Evolutionary conservation across 805 yeast species (phyloP).

Genomic region (Ogataea pignaliae): DNA sequence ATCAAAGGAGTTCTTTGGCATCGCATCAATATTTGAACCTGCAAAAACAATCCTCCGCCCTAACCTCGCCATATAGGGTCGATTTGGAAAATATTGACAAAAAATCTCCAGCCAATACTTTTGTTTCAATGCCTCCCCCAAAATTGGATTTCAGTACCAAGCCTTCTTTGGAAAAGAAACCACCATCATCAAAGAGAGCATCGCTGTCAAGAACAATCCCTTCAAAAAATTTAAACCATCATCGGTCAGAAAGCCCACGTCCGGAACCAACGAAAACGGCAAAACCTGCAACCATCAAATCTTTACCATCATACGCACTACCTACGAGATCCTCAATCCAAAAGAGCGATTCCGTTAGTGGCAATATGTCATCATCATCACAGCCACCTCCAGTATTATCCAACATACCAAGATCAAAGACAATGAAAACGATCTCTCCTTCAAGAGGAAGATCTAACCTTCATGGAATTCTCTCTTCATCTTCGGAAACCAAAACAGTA

Average conservation of each 20-base stretch:
- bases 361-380: not conserved
- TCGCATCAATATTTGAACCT: slow-evolving; percentile 16
- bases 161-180: not conserved
- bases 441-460: slow-evolving; percentile 7
- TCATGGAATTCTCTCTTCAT: not conserved
- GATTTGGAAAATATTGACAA: slow-evolving; percentile 1
- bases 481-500: no score
- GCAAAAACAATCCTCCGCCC: not conserved
- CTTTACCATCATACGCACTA: slow-evolving; percentile 16
- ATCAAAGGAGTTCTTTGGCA: slow-evolving; percentile 20
- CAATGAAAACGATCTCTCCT: slow-evolving; percentile 18
- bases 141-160: slow-evolving; percentile 4
- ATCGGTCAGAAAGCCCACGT: not conserved
- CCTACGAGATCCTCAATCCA: slow-evolving; percentile 15
- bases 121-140: not conserved
- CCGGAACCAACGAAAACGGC: not conserved
- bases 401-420: slow-evolving; percentile 13
- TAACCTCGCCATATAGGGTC: not conserved
- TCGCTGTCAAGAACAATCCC: not conserved
- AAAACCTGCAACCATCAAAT: not conserved
- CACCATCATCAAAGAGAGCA: not conserved
- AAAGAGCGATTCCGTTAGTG: slow-evolving; percentile 8
- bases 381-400: not conserved
- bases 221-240: not conserved
- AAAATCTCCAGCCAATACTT: no score